phyloP scores from a whole-genome alignment of 257 asterid species.

The Scutellaria galericulata region DNA sequence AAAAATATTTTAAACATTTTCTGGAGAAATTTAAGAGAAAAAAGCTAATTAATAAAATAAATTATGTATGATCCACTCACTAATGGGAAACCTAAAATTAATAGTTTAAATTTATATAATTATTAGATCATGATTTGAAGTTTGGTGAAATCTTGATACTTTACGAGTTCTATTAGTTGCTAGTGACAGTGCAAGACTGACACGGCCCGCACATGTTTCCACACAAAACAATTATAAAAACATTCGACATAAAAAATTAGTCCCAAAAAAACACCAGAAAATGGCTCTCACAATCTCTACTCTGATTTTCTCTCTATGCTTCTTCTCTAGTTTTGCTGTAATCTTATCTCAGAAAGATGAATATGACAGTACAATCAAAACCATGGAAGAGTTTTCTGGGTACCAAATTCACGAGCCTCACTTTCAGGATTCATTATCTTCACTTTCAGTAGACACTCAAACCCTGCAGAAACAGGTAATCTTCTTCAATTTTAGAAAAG shows the following conservation, averaged over 20 bases:
- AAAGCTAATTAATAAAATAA: too few species aligned
- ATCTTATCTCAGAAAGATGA: slow-evolving; percentile 47
- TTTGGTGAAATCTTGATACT: slow-evolving; percentile 7
- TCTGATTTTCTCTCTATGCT: slow-evolving; percentile 34
- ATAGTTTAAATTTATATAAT: too few species aligned
- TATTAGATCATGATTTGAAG: not conserved
- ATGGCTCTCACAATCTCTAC: slow-evolving; percentile 47
- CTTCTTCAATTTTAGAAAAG: not conserved
- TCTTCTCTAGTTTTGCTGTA: slow-evolving; percentile 33
- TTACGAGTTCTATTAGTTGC: not conserved
- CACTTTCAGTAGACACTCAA: slow-evolving; percentile 64
- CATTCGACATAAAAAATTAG: not conserved
- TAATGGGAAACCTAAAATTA: too few species aligned
- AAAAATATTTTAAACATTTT: too few species aligned
- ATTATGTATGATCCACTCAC: too few species aligned
- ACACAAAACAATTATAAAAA: not conserved
- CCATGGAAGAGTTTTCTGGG: slow-evolving; percentile 95
- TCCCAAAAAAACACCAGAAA: not conserved
- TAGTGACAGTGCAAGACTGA: slow-evolving; percentile 7
- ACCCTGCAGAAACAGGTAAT: slow-evolving; percentile 67
- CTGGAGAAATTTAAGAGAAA: too few species aligned
- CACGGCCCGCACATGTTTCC: slow-evolving; percentile 23
- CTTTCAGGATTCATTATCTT: slow-evolving; percentile 50
- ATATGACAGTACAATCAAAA: slow-evolving; percentile 52
- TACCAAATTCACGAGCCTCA: slow-evolving; percentile 66